Conservation (phyloP, 1,284 basidiomycete species). For the Retiboletus flavoniger region DNA sequence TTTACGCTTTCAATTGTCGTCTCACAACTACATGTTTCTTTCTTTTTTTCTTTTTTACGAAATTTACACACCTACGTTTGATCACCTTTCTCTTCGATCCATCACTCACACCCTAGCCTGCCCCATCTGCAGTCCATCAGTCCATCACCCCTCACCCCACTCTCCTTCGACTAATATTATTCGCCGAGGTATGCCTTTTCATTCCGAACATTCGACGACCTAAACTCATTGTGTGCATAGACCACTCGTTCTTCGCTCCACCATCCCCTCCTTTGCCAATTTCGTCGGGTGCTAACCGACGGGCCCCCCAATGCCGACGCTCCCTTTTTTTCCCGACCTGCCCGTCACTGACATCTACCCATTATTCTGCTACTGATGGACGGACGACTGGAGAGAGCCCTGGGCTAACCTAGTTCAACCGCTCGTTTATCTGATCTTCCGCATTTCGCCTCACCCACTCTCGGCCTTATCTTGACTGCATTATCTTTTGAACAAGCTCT, state of each 20-base stretch:
- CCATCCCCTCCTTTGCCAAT: constrained; percentile 3
- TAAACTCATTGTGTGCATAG: constrained; percentile 6
- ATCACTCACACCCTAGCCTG: not conserved
- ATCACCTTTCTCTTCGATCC: not conserved
- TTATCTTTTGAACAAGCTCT: not conserved
- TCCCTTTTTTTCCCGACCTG: constrained; percentile 1
- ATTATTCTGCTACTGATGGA: constrained; percentile 3
- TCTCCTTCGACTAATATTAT: constrained; percentile 13
- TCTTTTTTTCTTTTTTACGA: not conserved
- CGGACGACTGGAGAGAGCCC: not conserved
- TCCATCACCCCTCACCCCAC: not conserved
- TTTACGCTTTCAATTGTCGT: constrained; percentile 5
- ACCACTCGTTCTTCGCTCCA: not conserved
- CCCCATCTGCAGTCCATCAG: constrained; percentile 5
- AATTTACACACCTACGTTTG: not conserved
- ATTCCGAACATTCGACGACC: not conserved
- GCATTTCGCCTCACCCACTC: not conserved
- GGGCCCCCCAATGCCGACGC: not conserved
- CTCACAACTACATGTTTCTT: not conserved
- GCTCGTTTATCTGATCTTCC: not conserved
- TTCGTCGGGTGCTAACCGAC: not conserved
- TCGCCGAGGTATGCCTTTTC: constrained; percentile 15
- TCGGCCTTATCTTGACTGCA: not conserved
- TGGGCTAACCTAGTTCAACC: not conserved
- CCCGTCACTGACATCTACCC: not conserved